phyloP scores from a whole-genome alignment of 2,329 filamentous ascomycete species.

The Fusarium sp. region DNA sequence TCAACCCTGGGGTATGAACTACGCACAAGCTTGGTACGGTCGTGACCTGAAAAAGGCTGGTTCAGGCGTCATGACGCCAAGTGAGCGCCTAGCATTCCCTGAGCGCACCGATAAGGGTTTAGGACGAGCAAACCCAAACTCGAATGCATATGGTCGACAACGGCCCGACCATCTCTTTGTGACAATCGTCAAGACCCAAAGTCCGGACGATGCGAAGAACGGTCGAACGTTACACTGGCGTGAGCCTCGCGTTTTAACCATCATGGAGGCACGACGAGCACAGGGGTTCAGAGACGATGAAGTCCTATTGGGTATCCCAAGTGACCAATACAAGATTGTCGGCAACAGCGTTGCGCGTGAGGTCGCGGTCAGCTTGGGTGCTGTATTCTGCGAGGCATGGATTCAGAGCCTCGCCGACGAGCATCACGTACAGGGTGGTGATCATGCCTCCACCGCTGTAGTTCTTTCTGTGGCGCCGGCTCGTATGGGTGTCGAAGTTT shows the following conservation, averaged over 20 bases:
- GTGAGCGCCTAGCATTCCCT: constrained; percentile 55
- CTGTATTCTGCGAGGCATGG: constrained; percentile 68
- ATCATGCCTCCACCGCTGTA: neutral
- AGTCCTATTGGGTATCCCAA: constrained; percentile 68
- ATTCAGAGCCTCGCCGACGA: constrained; percentile 39
- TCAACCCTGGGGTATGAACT: constrained; percentile 64
- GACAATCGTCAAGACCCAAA: constrained; percentile 68
- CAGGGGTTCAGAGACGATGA: constrained; percentile 79
- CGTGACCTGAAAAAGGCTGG: constrained; percentile 34
- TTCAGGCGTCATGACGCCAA: constrained; percentile 49
- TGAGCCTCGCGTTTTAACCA: constrained; percentile 67
- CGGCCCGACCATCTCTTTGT: constrained; percentile 63
- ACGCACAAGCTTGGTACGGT: constrained; percentile 57
- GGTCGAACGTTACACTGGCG: constrained; percentile 72
- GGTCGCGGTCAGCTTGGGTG: constrained; percentile 72
- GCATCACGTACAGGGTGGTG: neutral
- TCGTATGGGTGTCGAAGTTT: constrained; percentile 18
- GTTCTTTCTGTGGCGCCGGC: neutral
- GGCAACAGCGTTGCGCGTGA: constrained; percentile 81
- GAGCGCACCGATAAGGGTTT: constrained; percentile 16
- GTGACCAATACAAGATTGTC: constrained; percentile 71
- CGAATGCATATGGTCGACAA: constrained; percentile 63
- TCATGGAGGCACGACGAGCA: constrained; percentile 74
- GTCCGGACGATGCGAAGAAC: constrained; percentile 63
- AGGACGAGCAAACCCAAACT: constrained; percentile 53